Conservation (phyloP, 2,329 filamentous ascomycete species). For the Trichophyton benhamiae region DNA sequence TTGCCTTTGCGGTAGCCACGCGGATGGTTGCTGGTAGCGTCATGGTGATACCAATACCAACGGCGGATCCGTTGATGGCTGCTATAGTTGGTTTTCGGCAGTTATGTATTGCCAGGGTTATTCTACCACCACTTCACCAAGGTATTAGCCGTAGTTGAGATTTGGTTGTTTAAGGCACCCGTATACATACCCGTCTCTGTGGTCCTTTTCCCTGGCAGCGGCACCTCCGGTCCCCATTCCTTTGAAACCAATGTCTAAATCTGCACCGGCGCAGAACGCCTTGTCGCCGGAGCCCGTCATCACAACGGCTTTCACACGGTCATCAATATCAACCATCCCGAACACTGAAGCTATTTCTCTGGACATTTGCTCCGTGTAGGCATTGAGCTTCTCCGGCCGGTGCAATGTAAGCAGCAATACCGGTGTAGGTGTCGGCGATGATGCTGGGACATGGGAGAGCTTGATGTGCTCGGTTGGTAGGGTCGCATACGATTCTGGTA, state of each 20-base stretch:
- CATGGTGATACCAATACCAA: slow-evolving; percentile 49
- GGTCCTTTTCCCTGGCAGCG: slow-evolving; percentile 34
- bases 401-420: slow-evolving; percentile 42
- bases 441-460: slow-evolving; percentile 28
- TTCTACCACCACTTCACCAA: slow-evolving; percentile 26
- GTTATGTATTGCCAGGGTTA: slow-evolving; percentile 42
- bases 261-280: slow-evolving; percentile 46
- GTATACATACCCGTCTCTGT: slow-evolving; percentile 40
- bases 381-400: slow-evolving; percentile 47
- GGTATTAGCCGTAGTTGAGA: background rate
- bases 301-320: slow-evolving; percentile 43
- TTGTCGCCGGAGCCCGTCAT: slow-evolving; percentile 39
- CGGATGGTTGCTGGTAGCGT: slow-evolving; percentile 46
- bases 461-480: slow-evolving; percentile 24
- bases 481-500: slow-evolving; percentile 26
- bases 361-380: slow-evolving; percentile 43
- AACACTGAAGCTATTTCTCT: slow-evolving; percentile 33
- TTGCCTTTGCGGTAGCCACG: slow-evolving; percentile 46
- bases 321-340: slow-evolving; percentile 41
- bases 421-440: slow-evolving; percentile 38
- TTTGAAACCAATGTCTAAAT: slow-evolving; percentile 41
- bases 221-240: slow-evolving; percentile 20
- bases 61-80: slow-evolving; percentile 45
- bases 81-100: slow-evolving; percentile 47
- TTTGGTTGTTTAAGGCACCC: background rate